Evolutionary conservation across 2,329 filamentous ascomycete species (phyloP).

Genomic region (Diplocarpon mali): DNA sequence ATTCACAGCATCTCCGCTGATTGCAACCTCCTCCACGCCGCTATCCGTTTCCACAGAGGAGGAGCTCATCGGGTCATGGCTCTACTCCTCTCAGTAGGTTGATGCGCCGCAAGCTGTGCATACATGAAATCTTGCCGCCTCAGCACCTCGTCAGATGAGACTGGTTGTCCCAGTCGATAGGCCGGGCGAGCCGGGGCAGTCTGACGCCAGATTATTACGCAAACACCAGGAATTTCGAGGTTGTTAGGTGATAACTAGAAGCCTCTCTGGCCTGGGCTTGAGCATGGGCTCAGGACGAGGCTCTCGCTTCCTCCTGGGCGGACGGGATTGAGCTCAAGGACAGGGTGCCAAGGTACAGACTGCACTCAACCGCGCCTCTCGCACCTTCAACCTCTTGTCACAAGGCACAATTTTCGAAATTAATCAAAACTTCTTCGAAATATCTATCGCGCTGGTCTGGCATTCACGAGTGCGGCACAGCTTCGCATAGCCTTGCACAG

Average conservation of each 20-base stretch:
- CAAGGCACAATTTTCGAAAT: too few species aligned
- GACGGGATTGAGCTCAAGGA: slow-evolving; percentile 11
- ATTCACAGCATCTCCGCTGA: slow-evolving; percentile 27
- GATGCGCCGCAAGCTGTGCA: slow-evolving; percentile 22
- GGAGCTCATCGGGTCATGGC: slow-evolving; percentile 49
- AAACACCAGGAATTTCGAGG: slow-evolving; percentile 1
- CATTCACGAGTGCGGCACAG: background rate
- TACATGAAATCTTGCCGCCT: slow-evolving; percentile 13
- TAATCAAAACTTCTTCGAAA: too few species aligned
- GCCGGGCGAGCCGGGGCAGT: background rate
- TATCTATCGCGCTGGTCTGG: slow-evolving; percentile 7
- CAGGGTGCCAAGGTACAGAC: background rate
- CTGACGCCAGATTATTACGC: background rate
- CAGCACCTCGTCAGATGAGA: slow-evolving; percentile 14
- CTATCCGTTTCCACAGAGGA: slow-evolving; percentile 50
- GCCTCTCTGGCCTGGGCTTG: slow-evolving; percentile 4
- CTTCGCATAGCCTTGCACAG: too few species aligned
- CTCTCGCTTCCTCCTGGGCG: slow-evolving; percentile 10
- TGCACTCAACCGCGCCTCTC: too few species aligned
- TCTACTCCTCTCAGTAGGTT: slow-evolving; percentile 15
- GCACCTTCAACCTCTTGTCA: too few species aligned
- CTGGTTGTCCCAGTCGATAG: background rate
- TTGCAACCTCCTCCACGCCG: slow-evolving; percentile 44
- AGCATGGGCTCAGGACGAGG: background rate
- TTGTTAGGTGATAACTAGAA: slow-evolving; percentile 7